Evolutionary conservation across 805 yeast species (phyloP).

Genomic region (Ogataea minuta): DNA sequence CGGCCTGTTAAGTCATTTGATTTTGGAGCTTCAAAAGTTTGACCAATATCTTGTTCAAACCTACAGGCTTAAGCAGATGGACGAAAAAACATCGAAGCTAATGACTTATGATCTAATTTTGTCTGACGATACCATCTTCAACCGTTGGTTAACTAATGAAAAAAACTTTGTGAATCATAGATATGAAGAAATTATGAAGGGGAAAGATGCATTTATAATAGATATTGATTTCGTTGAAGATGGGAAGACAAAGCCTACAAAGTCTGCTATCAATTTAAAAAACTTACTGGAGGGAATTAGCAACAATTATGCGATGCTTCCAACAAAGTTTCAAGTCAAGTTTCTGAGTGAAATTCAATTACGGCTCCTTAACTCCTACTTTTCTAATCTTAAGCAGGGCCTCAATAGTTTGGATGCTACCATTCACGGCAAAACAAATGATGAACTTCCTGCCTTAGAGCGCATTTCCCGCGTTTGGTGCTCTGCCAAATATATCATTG

Average conservation of each 20-base stretch:
- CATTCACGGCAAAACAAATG: conserved; percentile 25
- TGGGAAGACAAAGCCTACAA: conserved; percentile 56
- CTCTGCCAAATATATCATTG: conserved; percentile 35
- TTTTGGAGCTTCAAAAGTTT: conserved; percentile 56
- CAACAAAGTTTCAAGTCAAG: conserved; percentile 51
- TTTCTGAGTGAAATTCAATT: conserved; percentile 60
- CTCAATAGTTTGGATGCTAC: conserved; percentile 42
- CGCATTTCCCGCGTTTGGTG: conserved; percentile 42
- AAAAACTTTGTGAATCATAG: conserved; percentile 48
- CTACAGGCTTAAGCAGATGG: conserved; percentile 39
- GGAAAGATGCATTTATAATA: conserved; percentile 50
- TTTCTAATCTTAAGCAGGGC: conserved; percentile 40
- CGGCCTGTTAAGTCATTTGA: conserved; percentile 53
- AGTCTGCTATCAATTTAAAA: conserved; percentile 55
- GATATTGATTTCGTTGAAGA: conserved; percentile 52
- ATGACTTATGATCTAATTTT: conserved; percentile 32
- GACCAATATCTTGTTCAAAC: conserved; percentile 47
- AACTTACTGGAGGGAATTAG: conserved; percentile 59
- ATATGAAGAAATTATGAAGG: conserved; percentile 49
- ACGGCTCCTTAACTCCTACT: conserved; percentile 51
- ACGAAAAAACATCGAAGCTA: conserved; percentile 25
- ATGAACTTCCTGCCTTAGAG: conserved; percentile 32
- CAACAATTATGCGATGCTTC: conserved; percentile 50
- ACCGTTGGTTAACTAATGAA: conserved; percentile 55
- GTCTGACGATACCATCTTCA: conserved; percentile 31